Evolutionary conservation across 1,139 yeast species (phyloP), one percentile per base, ranked within the genome.

Genomic region (Candida sp.): DNA sequence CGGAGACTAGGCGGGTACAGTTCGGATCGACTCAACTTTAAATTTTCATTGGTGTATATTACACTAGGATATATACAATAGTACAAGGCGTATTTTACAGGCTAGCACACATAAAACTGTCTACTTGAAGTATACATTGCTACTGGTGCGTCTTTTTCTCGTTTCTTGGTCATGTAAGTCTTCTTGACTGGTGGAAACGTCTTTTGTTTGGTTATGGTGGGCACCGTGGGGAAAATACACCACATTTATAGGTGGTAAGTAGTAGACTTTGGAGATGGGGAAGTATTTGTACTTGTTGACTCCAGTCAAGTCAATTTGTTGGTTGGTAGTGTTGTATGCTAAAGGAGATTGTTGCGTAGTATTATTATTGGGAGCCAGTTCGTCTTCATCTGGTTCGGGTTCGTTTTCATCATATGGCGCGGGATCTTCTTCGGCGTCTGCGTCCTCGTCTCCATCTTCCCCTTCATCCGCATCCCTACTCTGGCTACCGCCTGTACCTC

Each of bases 191-290:
- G 39, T 45, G 38, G 38, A 42, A 12, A 47, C 50, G 12, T 44
- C 50, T 36, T 52, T 51, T 33, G 38, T 64, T 23, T 51, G 50
- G 36, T 61, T 63, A 44, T 72, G 82, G 52, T 78, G 83, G 2
- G 76, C 80, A 5, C 82, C 72, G 54, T 79, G 84, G 1, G 84
- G 84, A 49, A 79, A 74, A 54, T 79, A 79, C 7, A 79, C 83
- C 42, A 75, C 81, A 54, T 79, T 80, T 23, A 79, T 78, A 1
- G 84, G 84, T 7, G 83, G 82, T 42, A 78, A 62, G 58, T 79
- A 79, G 54, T 79, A 79, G 34, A 77, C 81, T 47, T 66, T 70
- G 44, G 80, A 77, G 43, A 79, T 73, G 1, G 84, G 83, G 57
- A 77, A 78, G 49, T 79, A 79, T 50, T 77, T 78, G 55, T 79